Evolutionary conservation across 331 rosid genomes (phyloP), one percentile per base, ranked within the genome.

Genomic region (Pyrus hybrid): DNA sequence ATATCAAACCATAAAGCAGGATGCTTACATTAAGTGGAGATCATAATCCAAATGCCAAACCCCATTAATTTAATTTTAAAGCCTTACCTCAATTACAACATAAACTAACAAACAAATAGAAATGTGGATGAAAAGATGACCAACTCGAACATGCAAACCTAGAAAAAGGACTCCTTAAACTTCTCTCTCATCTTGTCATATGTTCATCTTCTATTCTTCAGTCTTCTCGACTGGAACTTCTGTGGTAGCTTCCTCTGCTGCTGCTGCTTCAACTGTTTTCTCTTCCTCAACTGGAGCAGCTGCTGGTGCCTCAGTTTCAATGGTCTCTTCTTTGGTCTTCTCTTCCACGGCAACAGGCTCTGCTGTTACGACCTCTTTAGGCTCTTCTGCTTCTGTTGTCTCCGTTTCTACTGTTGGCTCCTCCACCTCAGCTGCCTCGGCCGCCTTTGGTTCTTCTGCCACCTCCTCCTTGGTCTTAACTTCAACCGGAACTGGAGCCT

Each of bases 171-270:
- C 43, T 35, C 12, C 3, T 49, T 51, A 51, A 77, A 76, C 71
- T 72, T 17, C 22, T 65, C 62, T 43, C 23, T 37, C 45, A 17
- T 57, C 29, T 65, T 76, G 13, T 13, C 11, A 74, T 54, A 29
- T 79, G 33, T 47, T 47, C 53, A 22, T 58, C 30, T 51, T 76
- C 77, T 70, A 86, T 13, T 83, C 89, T 64, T 88, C 93, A 35
- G 78, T 53, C 78, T 83, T 88, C 87, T 84, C 89, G 82, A 67
- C 79, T 20, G 93, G 30, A 72, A 56, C 49, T 28, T 45, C 47
- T 26, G 77, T 63, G 32, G 22, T 45, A 23, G 75, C 18, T 72
- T 80, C 78, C 71, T 75, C 81, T 41, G 71, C 57, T 51, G n/a
- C 56, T 49, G 56, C 83, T 37, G 45, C 1, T 56, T 72, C 87